Percentiles rank a stretch among this genome's conserved stretches.
These are phyloP conservation scores for Fusarium xylarioides DNA, from an alignment of 2,329 filamentous ascomycete genomes.

Conservation along the genomic window DNA sequence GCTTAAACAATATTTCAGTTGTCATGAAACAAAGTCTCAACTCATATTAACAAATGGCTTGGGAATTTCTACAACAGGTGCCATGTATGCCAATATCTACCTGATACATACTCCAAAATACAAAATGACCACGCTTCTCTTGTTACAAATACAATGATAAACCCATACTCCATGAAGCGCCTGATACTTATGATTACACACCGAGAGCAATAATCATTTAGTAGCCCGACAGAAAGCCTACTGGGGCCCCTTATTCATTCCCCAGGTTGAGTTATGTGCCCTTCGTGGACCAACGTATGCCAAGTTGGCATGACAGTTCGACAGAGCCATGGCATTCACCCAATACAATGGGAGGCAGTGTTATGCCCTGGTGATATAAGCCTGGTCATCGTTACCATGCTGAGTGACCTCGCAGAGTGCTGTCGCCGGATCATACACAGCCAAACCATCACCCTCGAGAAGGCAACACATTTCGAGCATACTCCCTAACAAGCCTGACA, in stretches of 20 bases:
- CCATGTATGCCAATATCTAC: conserved; percentile 1
- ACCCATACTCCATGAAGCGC: conserved; percentile 22
- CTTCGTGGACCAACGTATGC: not conserved
- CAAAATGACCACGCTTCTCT: not conserved
- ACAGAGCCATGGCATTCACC: not conserved
- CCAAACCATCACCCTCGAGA: conserved; percentile 56
- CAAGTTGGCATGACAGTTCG: not conserved
- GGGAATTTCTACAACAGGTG: not conserved
- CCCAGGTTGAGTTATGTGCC: not conserved
- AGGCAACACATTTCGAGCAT: conserved; percentile 66
- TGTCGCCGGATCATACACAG: not conserved
- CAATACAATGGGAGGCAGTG: not conserved
- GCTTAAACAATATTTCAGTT: not conserved
- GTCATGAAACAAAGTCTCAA: not conserved
- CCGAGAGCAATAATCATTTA: not conserved
- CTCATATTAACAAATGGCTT: not conserved
- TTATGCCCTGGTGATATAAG: not conserved
- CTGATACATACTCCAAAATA: not conserved
- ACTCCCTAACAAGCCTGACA: conserved; percentile 66
- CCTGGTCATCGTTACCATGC: not conserved
- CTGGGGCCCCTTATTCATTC: not conserved
- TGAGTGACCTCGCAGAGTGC: not conserved
- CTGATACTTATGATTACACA: not conserved
- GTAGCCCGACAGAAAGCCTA: not conserved
- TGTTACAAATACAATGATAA: conserved; percentile 6